Percentiles rank a stretch among this genome's conserved stretches.
These are phyloP conservation scores for Phytopythium chamaehyphon DNA, from an alignment of 352 stramenopile genomes.

Conservation along the genomic window DNA sequence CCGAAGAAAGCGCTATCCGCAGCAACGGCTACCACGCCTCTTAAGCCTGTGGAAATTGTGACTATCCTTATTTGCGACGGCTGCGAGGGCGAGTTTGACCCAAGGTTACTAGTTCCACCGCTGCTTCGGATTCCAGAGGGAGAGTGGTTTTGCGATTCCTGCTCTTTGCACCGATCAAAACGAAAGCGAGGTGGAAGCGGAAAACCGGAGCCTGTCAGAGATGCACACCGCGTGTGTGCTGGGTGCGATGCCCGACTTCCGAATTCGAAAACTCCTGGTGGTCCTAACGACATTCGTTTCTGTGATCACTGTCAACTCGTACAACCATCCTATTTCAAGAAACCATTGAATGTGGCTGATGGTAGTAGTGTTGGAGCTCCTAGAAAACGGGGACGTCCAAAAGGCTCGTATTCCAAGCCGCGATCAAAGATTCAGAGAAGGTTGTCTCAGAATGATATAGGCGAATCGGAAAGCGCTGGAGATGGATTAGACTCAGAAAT, in stretches of 20 bases:
- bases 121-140: constrained; percentile 38
- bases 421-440: constrained; percentile 5
- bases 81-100: constrained; percentile 64
- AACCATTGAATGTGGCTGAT: too few species aligned
- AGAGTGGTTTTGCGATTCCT: constrained; percentile 46
- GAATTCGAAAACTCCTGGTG: constrained; percentile 10
- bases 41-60: constrained; percentile 9
- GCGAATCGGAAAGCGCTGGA: background rate
- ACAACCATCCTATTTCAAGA: constrained; percentile 6
- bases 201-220: background rate
- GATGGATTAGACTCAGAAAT: background rate
- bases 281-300: constrained; percentile 18
- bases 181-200: background rate
- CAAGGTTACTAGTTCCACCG: constrained; percentile 39
- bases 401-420: constrained; percentile 6
- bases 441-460: background rate
- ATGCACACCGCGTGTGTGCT: constrained; percentile 17
- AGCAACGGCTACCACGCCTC: background rate
- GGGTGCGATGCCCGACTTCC: constrained; percentile 21
- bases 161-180: constrained; percentile 5
- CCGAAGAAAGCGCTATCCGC: too few species aligned
- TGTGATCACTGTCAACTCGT: constrained; percentile 28
- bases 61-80: constrained; percentile 66
- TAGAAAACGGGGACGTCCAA: constrained; percentile 31
- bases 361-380: too few species aligned